Evolutionary conservation across 192 early-diverging fungal species (phyloP).

Genomic region (Endogone sp.): DNA sequence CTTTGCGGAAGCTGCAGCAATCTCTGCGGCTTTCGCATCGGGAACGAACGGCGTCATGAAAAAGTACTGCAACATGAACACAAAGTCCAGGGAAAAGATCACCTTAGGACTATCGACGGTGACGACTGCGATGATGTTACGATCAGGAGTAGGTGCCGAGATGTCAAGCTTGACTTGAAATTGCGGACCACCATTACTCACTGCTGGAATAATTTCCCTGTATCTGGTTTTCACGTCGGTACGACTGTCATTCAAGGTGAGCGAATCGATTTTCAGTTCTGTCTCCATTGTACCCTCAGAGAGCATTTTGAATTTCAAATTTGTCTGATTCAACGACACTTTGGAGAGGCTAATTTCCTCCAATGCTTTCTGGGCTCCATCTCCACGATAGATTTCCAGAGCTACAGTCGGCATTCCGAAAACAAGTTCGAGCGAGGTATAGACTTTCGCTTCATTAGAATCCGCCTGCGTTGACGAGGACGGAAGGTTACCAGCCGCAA

Average conservation of each 20-base stretch:
- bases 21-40: conserved; percentile 1
- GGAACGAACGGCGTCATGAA: conserved; percentile 60
- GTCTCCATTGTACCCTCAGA: conserved; percentile 63
- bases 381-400: conserved; percentile 74
- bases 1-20: not conserved
- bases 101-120: conserved; percentile 82
- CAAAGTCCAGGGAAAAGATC: conserved; percentile 83
- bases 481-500: not conserved
- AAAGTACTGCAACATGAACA: conserved; percentile 74
- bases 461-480: not conserved
- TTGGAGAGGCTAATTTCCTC: conserved; percentile 47
- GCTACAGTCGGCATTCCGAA: conserved; percentile 69
- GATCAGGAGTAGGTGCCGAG: conserved; percentile 33
- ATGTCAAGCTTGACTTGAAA: conserved; percentile 45
- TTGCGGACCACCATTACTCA: conserved; percentile 58
- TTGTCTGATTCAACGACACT: conserved; percentile 44
- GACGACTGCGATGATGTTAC: conserved; percentile 55
- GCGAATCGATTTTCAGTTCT: conserved; percentile 62
- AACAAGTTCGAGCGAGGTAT: conserved; percentile 21
- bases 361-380: conserved; percentile 47
- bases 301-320: conserved; percentile 50
- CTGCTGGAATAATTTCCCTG: conserved; percentile 77
- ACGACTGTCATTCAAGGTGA: conserved; percentile 79
- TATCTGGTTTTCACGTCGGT: conserved; percentile 73
- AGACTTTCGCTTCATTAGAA: conserved; percentile 14